Evolutionary conservation across 139 green algal species (phyloP).

Genomic region (Gonium pectorale): DNA sequence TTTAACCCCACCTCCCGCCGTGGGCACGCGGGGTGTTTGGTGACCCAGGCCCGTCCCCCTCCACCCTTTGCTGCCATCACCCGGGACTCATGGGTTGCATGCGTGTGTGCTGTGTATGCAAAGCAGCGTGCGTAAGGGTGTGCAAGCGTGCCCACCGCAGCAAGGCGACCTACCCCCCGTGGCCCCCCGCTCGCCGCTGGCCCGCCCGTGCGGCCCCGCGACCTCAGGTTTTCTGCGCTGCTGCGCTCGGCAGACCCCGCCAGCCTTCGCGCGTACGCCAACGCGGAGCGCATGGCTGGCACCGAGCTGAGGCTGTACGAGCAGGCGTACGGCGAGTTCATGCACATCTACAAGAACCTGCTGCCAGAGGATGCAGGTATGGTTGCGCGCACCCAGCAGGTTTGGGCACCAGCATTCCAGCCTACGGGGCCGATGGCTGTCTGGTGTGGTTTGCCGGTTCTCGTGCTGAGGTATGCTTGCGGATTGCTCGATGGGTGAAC

Average conservation of each 20-base stretch:
- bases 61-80: neutral
- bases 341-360: slow-evolving; percentile 19
- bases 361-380: slow-evolving; percentile 18
- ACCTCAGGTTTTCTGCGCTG: slow-evolving; percentile 8
- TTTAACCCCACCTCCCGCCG: too few relatives aligned
- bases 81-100: too few relatives aligned
- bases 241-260: neutral
- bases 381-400: neutral
- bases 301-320: neutral
- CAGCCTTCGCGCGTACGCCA: neutral
- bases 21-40: neutral
- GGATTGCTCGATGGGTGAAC: too few relatives aligned
- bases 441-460: neutral
- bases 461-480: too few relatives aligned
- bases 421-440: neutral
- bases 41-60: neutral
- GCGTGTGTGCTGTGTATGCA: too few relatives aligned
- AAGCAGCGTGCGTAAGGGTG: too few relatives aligned
- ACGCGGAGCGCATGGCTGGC: slow-evolving; percentile 1
- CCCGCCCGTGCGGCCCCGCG: too few relatives aligned
- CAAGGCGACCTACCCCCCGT: too few relatives aligned
- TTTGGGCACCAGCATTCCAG: too few relatives aligned
- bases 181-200: too few relatives aligned
- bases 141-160: too few relatives aligned
- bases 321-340: slow-evolving; percentile 21